These are phyloP conservation scores for Grifola frondosa DNA, from an alignment of 1,284 basidiomycete species.

Conservation along the genomic window DNA sequence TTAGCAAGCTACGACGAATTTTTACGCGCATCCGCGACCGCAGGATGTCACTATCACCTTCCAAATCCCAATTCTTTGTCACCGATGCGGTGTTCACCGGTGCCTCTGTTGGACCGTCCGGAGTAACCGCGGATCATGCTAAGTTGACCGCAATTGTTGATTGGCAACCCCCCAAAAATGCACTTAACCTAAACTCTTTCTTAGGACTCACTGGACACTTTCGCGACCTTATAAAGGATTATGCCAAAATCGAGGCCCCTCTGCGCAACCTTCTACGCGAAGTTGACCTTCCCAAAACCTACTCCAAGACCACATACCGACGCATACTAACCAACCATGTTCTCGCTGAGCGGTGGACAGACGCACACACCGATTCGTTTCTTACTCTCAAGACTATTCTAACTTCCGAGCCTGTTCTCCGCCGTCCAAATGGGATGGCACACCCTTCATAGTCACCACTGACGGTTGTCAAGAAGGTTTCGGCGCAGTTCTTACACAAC, in stretches of 20 bases:
- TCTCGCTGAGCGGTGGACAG: slow-evolving; percentile 5
- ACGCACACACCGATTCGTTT: slow-evolving; percentile 9
- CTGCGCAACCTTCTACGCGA: slow-evolving; percentile 10
- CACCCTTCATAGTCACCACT: slow-evolving; percentile 16
- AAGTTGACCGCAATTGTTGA: slow-evolving; percentile 37
- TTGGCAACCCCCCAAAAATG: slow-evolving; percentile 32
- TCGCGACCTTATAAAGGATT: slow-evolving; percentile 17
- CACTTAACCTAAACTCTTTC: slow-evolving; percentile 27
- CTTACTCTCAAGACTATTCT: slow-evolving; percentile 12
- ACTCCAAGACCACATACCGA: slow-evolving; percentile 5
- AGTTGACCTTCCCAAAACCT: slow-evolving; percentile 3
- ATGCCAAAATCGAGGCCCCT: slow-evolving; percentile 14
- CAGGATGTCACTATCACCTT: slow-evolving; percentile 32
- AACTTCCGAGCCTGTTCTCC: slow-evolving; percentile 17
- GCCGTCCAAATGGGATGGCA: slow-evolving; percentile 12
- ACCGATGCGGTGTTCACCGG: slow-evolving; percentile 35
- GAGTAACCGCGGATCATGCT: slow-evolving; percentile 31
- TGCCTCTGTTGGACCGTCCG: slow-evolving; percentile 26
- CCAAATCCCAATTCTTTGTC: slow-evolving; percentile 35
- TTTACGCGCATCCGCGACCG: slow-evolving; percentile 21
- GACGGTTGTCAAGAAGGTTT: slow-evolving; percentile 21
- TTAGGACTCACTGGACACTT: slow-evolving; percentile 27
- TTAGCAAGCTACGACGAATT: slow-evolving; percentile 23
- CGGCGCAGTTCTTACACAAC: slow-evolving; percentile 15
- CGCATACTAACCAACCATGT: no score